A percentile compares a stretch with the other conserved stretches of the same genome.
Conservation (phyloP, 2,329 filamentous ascomycete species). For the Beauveria rudraprayagi region DNA sequence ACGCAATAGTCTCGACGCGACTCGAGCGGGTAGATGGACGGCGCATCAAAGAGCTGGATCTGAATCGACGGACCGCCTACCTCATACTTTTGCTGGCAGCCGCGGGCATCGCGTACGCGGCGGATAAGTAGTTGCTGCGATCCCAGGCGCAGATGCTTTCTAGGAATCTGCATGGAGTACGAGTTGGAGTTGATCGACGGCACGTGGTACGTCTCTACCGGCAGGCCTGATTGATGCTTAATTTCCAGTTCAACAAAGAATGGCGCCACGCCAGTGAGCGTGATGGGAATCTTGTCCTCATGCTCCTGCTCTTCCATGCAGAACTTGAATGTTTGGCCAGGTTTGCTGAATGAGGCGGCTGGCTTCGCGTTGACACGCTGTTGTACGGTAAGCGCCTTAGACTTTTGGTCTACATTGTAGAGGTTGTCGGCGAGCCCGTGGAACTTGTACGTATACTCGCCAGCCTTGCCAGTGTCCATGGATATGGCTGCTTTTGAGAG, state of each 20-base stretch:
- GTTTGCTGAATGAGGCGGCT: slow-evolving; percentile 70
- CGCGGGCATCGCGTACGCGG: slow-evolving; percentile 78
- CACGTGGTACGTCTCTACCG: slow-evolving; percentile 74
- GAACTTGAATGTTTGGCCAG: slow-evolving; percentile 91
- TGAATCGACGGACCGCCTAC: slow-evolving; percentile 68
- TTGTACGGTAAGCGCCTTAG: slow-evolving; percentile 60
- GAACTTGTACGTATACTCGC: slow-evolving; percentile 81
- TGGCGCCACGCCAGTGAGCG: slow-evolving; percentile 72
- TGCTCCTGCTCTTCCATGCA: slow-evolving; percentile 76
- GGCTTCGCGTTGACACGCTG: slow-evolving; percentile 83
- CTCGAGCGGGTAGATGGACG: slow-evolving; percentile 82
- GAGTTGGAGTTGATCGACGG: slow-evolving; percentile 67
- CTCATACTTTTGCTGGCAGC: slow-evolving; percentile 74
- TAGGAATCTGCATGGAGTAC: slow-evolving; percentile 77
- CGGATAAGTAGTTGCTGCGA: slow-evolving; percentile 83
- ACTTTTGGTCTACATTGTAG: slow-evolving; percentile 67
- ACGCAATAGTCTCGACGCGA: slow-evolving; percentile 85
- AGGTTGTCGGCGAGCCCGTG: slow-evolving; percentile 74
- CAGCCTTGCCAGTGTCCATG: slow-evolving; percentile 79
- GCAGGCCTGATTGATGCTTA: slow-evolving; percentile 76
- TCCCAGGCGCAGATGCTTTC: slow-evolving; percentile 77
- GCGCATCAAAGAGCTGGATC: slow-evolving; percentile 87
- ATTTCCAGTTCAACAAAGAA: slow-evolving; percentile 90
- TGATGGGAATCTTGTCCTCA: slow-evolving; percentile 83
- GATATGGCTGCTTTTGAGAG: slow-evolving; percentile 69